Base-by-base conservation (phyloP, 176 grass and related monocot genomes). In the Phoenix roebelenii region DNA sequence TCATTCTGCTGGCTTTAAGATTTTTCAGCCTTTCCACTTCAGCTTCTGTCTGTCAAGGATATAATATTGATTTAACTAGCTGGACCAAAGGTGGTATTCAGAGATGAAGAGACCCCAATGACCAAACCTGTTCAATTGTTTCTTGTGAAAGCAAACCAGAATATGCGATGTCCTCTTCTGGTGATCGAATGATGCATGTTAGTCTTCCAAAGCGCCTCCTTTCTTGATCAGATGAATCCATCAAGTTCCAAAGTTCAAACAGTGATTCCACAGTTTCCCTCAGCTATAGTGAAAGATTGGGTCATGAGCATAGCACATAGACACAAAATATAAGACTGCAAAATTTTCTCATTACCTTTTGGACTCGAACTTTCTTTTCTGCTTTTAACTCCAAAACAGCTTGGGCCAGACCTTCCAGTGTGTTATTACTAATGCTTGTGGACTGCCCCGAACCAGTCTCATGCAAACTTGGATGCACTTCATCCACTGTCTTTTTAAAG, bases 401-500 rank as follows among this genome's bases (percentile, higher is more conserved):
- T 32, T 65, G 75, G 61, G 70, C 82, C 49, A 98, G 85, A 50
- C 88, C 82, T 64, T 92, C 88, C 35, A 98, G 60, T 32, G 87
- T 91, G 69, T 60, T 71, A 25, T 91, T 80, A 69, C 87, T 97
- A 65, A 97, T 88, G 66, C 79, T 97, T 77, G 76, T 83, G 29
- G 84, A 83, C 48, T 91, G 76, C 61, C 76, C 81, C 57, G 83
- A 22, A 63, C 76, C 76, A 61, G 75, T 83, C 70, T 82, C 73
- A 70, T 92, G 79, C 73, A 98, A 80, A 98, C 88, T 98, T 12
- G 88, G 93, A 66, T 98, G 93, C 63, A 98, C 61, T 72, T 78
- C 73, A 25, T 85, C 76, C 58, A 98, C 79, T 19, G 82, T 98
- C 64, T 81, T 82, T 22, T 17, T 79, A 35, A 92, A 98, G 71